A percentile compares a stretch with the other conserved stretches of the same genome.
Evolutionary conservation across 2,329 filamentous ascomycete genomes (phyloP).

Genomic region (Cytospora paraplurivora): DNA sequence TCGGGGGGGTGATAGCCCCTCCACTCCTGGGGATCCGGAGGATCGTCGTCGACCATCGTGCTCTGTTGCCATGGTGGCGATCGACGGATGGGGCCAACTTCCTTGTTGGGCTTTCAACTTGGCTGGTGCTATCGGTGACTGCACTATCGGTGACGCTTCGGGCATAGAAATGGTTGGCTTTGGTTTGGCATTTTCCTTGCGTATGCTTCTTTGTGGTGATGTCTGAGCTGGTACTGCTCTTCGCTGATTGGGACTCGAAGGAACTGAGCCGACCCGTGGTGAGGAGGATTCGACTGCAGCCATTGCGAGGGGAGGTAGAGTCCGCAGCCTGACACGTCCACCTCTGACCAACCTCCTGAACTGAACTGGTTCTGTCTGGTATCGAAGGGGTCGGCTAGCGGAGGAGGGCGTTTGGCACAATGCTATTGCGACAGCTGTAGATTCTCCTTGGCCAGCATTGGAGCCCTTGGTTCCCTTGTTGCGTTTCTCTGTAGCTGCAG

Average conservation of each 20-base stretch:
- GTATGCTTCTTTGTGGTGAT: slow-evolving; percentile 40
- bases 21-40: slow-evolving; percentile 34
- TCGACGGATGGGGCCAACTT: slow-evolving; percentile 55
- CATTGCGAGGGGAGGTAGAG: slow-evolving; percentile 34
- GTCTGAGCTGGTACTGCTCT: slow-evolving; percentile 42
- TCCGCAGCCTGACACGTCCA: slow-evolving; percentile 20
- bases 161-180: slow-evolving; percentile 35
- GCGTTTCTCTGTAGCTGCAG: not conserved
- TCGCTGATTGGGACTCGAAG: slow-evolving; percentile 36
- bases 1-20: slow-evolving; percentile 39
- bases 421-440: slow-evolving; percentile 27
- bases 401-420: slow-evolving; percentile 24
- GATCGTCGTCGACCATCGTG: slow-evolving; percentile 19
- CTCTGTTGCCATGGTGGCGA: slow-evolving; percentile 51
- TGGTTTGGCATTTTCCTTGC: slow-evolving; percentile 37
- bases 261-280: slow-evolving; percentile 32
- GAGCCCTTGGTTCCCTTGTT: slow-evolving; percentile 2
- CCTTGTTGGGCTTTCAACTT: slow-evolving; percentile 56
- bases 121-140: slow-evolving; percentile 58
- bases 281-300: slow-evolving; percentile 37
- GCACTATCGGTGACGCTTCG: slow-evolving; percentile 50
- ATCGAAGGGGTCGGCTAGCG: slow-evolving; percentile 28
- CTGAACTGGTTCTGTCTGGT: slow-evolving; percentile 19
- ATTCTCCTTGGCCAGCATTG: slow-evolving; percentile 25
- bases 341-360: slow-evolving; percentile 14